These are phyloP conservation scores for Kwoniella shivajii DNA, from an alignment of 1,284 basidiomycete species.

Conservation along the genomic window DNA sequence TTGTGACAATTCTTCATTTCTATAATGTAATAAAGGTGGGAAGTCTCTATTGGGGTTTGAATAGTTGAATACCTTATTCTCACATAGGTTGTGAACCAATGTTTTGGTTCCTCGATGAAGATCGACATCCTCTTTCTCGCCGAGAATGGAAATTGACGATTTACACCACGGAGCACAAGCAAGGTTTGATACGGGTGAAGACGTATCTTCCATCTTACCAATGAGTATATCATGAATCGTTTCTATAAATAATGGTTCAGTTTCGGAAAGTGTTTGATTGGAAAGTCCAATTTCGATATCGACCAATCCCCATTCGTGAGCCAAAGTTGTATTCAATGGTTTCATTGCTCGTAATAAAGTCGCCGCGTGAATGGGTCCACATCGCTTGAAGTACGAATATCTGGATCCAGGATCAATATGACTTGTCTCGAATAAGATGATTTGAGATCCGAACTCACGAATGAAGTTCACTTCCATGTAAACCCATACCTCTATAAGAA, in stretches of 20 bases:
- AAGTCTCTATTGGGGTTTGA: slow-evolving; percentile 27
- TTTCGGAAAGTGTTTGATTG: slow-evolving; percentile 18
- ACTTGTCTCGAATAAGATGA: neutral
- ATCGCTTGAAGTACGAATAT: slow-evolving; percentile 52
- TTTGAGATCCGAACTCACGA: slow-evolving; percentile 36
- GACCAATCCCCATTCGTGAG: slow-evolving; percentile 42
- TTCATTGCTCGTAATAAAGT: slow-evolving; percentile 53
- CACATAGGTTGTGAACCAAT: slow-evolving; percentile 34
- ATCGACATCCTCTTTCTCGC: no score
- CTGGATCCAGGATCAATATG: no score
- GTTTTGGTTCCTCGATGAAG: neutral
- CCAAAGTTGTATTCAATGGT: slow-evolving; percentile 49
- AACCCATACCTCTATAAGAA: slow-evolving; percentile 56
- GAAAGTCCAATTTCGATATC: slow-evolving; percentile 41
- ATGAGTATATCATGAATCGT: slow-evolving; percentile 27
- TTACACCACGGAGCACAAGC: slow-evolving; percentile 30
- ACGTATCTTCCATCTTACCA: slow-evolving; percentile 4
- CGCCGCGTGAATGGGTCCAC: slow-evolving; percentile 45
- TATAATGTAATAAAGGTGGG: slow-evolving; percentile 46
- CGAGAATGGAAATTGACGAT: neutral
- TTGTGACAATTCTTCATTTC: slow-evolving; percentile 55
- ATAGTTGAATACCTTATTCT: slow-evolving; percentile 44
- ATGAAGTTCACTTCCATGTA: slow-evolving; percentile 57
- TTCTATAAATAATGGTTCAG: slow-evolving; percentile 27
- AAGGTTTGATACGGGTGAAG: slow-evolving; percentile 8